Conservation (phyloP, 768 basidiomycete species). For the Krasilnikovozyma curviuscula region DNA sequence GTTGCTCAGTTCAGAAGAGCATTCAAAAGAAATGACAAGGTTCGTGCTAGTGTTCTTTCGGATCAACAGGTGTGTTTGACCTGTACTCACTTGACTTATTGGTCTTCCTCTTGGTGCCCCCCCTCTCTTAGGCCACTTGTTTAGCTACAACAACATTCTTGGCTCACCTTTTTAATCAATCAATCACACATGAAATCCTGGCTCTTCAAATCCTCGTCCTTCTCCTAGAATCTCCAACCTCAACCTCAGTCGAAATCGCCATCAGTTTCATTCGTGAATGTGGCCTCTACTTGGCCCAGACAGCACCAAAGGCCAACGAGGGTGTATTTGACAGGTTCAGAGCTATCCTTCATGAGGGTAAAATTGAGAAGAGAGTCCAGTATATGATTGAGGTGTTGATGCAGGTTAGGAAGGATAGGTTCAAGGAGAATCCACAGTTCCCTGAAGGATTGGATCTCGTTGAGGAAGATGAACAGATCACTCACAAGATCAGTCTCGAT, state of each 20-base stretch:
- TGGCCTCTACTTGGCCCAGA: conserved; percentile 80
- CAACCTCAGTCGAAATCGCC: conserved; percentile 95
- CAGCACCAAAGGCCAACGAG: conserved; percentile 86
- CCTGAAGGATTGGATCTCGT: conserved; percentile 90
- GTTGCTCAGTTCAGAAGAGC: conserved; percentile 87
- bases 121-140: conserved; percentile 51
- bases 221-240: conserved; percentile 85
- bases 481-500: conserved; percentile 77
- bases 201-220: conserved; percentile 87
- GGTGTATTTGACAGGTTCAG: conserved; percentile 91
- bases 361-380: conserved; percentile 87
- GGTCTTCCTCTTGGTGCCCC: conserved; percentile 1
- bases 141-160: conserved; percentile 79
- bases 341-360: conserved; percentile 82
- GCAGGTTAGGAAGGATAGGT: conserved; percentile 97
- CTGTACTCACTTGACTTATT: not conserved
- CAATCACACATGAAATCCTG: conserved; percentile 79
- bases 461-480: conserved; percentile 95
- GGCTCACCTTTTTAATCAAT: conserved; percentile 74
- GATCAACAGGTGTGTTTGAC: too few relatives aligned
- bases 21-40: conserved; percentile 96
- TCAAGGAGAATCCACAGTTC: conserved; percentile 91
- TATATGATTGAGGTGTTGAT: conserved; percentile 99
- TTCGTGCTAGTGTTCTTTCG: conserved; percentile 26
- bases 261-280: conserved; percentile 96